These are phyloP conservation scores for Pseudoscleropodium purum DNA, from an alignment of 225 moss, liverwort and hornwort genomes.

Conservation along the genomic window DNA sequence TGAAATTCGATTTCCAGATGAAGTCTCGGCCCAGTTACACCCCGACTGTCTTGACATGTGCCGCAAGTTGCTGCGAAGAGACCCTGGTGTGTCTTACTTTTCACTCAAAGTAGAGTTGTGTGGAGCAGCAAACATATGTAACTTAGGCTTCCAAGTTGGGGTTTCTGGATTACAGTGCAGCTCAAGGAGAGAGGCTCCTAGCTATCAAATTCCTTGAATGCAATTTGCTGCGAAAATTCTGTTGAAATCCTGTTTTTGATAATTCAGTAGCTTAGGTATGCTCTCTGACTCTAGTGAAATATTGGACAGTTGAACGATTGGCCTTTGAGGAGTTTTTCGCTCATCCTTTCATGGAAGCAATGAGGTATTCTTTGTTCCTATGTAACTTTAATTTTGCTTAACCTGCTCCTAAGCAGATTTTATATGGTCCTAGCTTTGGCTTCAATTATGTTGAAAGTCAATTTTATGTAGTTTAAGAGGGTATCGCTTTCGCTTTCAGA, in stretches of 20 bases:
- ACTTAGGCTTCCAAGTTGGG: not conserved
- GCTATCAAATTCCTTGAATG: not conserved
- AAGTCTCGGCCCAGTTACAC: slow-evolving; percentile 66
- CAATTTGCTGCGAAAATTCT: not conserved
- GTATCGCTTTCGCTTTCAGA: slow-evolving; percentile 24
- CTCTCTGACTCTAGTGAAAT: slow-evolving; percentile 14
- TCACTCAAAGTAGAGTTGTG: not conserved
- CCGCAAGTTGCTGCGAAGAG: slow-evolving; percentile 82
- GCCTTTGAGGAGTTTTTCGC: slow-evolving; percentile 98
- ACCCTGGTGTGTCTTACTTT: slow-evolving; percentile 53
- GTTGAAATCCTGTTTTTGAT: not conserved
- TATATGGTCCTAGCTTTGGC: not conserved
- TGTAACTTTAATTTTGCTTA: not conserved
- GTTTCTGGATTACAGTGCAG: not conserved
- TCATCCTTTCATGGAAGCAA: slow-evolving; percentile 81
- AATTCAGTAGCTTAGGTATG: not conserved
- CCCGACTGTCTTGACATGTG: slow-evolving; percentile 92
- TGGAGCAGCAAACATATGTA: not conserved
- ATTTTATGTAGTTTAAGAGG: not conserved
- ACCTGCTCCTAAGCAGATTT: not conserved
- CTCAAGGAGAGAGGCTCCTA: not conserved
- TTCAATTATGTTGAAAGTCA: not conserved
- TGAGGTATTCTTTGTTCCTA: slow-evolving; percentile 34
- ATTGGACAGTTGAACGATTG: slow-evolving; percentile 78
- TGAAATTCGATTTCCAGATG: slow-evolving; percentile 81